Evolutionary conservation across 805 yeast species (phyloP).

Genomic region (Candida endomychidarum): DNA sequence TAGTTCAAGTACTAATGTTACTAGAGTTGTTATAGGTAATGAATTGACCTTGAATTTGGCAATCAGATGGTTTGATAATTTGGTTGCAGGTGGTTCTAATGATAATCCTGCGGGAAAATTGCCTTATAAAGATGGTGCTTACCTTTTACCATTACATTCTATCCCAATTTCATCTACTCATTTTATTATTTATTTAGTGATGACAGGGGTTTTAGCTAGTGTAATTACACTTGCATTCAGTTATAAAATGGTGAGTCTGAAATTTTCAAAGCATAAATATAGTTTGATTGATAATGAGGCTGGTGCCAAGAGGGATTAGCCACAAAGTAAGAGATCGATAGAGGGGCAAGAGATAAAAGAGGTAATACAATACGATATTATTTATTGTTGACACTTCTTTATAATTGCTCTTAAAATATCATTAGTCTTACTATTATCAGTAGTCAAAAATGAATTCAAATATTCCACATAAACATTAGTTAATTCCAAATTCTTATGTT

Average conservation of each 20-base stretch:
- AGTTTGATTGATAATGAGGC: conserved; percentile 26
- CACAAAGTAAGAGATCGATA: too few relatives aligned
- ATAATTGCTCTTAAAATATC: conserved; percentile 40
- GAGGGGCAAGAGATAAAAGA: too few relatives aligned
- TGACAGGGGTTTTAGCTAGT: conserved; percentile 23
- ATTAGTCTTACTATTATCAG: conserved; percentile 24
- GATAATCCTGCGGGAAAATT: conserved; percentile 16
- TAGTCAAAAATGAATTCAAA: conserved; percentile 21
- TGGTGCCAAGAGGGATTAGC: conserved; percentile 9
- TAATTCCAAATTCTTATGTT: conserved; percentile 34
- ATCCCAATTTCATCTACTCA: conserved; percentile 27
- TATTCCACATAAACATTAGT: conserved; percentile 28
- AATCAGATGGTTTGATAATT: conserved; percentile 52
- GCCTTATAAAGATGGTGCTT: conserved; percentile 42
- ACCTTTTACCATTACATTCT: conserved; percentile 33
- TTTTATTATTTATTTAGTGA: conserved; percentile 22
- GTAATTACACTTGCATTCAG: conserved; percentile 24
- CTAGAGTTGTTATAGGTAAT: conserved; percentile 67
- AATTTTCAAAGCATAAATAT: conserved; percentile 19
- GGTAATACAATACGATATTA: too few relatives aligned
- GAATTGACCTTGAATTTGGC: conserved; percentile 55
- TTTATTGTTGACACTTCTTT: conserved; percentile 30
- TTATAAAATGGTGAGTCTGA: conserved; percentile 23
- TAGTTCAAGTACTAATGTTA: conserved; percentile 60
- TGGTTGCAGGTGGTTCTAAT: conserved; percentile 10